Evolutionary conservation across 192 early-diverging fungal species (phyloP).

Genomic region (Podila clonocystis): DNA sequence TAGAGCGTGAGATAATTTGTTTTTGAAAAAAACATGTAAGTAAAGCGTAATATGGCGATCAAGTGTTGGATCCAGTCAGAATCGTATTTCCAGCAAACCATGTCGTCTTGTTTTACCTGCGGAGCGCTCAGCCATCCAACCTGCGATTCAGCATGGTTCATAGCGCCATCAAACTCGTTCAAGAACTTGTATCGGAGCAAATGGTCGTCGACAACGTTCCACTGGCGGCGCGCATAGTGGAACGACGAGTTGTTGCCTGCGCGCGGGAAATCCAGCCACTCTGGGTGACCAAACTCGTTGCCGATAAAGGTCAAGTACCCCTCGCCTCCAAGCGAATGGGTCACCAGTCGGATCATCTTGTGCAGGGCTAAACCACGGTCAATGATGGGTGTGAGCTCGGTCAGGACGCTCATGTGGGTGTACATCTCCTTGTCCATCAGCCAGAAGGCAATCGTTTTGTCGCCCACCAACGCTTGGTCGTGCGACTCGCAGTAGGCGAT

Average conservation of each 20-base stretch:
- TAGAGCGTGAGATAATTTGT: neutral
- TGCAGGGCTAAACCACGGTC: constrained; percentile 94
- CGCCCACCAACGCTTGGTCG: constrained; percentile 97
- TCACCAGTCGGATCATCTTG: constrained; percentile 93
- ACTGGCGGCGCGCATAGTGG: constrained; percentile 94
- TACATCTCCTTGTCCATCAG: constrained; percentile 99
- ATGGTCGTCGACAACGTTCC: constrained; percentile 87
- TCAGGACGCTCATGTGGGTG: constrained; percentile 86
- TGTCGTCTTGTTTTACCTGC: constrained; percentile 58
- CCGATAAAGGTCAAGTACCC: constrained; percentile 97
- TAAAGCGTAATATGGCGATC: neutral
- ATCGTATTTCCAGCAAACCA: neutral
- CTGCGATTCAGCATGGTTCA: constrained; percentile 78
- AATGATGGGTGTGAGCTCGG: constrained; percentile 81
- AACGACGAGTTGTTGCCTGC: constrained; percentile 89
- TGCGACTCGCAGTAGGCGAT: constrained; percentile 96
- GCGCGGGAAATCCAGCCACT: constrained; percentile 98
- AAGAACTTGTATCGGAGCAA: constrained; percentile 93
- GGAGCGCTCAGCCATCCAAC: constrained; percentile 71
- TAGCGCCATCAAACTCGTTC: constrained; percentile 88
- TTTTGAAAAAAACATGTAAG: neutral
- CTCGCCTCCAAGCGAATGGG: constrained; percentile 89
- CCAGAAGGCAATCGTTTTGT: constrained; percentile 99
- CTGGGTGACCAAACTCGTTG: constrained; percentile 98
- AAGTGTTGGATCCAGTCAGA: neutral